phyloP scores from a whole-genome alignment of 2,329 filamentous ascomycete genomes.

The Rugonectria rugulosa region DNA sequence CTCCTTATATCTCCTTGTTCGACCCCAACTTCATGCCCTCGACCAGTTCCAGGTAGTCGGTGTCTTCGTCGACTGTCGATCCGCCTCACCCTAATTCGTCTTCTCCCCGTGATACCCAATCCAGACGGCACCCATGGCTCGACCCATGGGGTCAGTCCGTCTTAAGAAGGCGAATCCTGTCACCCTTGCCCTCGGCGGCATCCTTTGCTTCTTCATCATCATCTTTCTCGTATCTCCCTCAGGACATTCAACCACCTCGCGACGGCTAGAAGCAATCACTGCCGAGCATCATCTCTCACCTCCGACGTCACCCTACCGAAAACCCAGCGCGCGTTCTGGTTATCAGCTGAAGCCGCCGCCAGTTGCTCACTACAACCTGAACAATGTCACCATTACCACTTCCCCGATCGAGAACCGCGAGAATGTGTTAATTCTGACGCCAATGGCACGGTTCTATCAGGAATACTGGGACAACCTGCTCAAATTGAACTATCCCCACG shows the following conservation, averaged over 20 bases:
- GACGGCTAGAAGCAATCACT: conserved; percentile 54
- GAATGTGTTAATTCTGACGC: conserved; percentile 89
- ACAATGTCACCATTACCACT: conserved; percentile 85
- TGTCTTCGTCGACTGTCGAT: conserved; percentile 25
- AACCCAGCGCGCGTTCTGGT: conserved; percentile 45
- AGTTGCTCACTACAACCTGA: conserved; percentile 92
- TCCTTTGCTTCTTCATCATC: conserved; percentile 77
- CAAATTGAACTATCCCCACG: conserved; percentile 86
- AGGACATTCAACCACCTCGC: conserved; percentile 57
- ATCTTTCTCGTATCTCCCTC: conserved; percentile 67
- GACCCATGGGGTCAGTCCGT: conserved; percentile 70
- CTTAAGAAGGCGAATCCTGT: conserved; percentile 82
- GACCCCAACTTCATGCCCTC: conserved; percentile 36
- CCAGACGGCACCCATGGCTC: conserved; percentile 54
- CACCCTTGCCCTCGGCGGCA: conserved; percentile 74
- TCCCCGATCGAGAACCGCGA: conserved; percentile 82
- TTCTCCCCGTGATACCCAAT: conserved; percentile 12
- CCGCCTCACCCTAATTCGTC: conserved; percentile 10
- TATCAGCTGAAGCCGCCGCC: conserved; percentile 68
- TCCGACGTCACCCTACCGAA: conserved; percentile 53
- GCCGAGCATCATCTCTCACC: conserved; percentile 54
- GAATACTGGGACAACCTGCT: conserved; percentile 95
- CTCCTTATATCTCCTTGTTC: conserved; percentile 17
- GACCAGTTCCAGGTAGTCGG: conserved; percentile 30
- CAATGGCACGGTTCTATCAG: conserved; percentile 91